Evolutionary conservation across 176 grass and related monocot species (phyloP).

Genomic region (Lolium multiflorum): DNA sequence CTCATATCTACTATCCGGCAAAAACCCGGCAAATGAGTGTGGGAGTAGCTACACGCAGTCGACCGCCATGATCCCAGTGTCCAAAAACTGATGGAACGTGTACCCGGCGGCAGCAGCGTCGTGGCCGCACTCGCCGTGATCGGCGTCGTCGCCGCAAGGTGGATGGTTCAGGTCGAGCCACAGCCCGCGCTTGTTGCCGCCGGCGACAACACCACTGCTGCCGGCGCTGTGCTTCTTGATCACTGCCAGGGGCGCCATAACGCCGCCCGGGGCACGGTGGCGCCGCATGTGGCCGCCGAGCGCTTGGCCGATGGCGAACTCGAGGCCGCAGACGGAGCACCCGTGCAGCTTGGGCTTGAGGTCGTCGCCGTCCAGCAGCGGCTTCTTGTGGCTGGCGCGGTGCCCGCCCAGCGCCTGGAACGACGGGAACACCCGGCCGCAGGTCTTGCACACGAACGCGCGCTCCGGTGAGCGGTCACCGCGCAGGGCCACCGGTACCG

Average conservation of each 20-base stretch:
- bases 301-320: conserved; percentile 77
- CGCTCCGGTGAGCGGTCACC: conserved; percentile 27
- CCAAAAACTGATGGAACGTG: conserved; percentile 64
- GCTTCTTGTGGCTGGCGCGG: conserved; percentile 98
- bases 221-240: conserved; percentile 43
- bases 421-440: conserved; percentile 82
- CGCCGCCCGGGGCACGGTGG: conserved; percentile 47
- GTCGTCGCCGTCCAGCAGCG: conserved; percentile 45
- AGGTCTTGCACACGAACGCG: conserved; percentile 94
- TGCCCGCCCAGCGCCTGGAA: conserved; percentile 95
- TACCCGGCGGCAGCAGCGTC: not conserved
- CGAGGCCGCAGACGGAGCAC: conserved; percentile 74
- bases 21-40: conserved; percentile 33
- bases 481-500: not conserved
- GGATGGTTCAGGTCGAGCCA: conserved; percentile 63
- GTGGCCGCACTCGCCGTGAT: conserved; percentile 34
- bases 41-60: conserved; percentile 43
- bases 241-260: conserved; percentile 8
- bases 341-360: conserved; percentile 68
- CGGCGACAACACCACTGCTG: not conserved
- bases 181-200: conserved; percentile 14
- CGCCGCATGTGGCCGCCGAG: conserved; percentile 80
- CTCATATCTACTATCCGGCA: conserved; percentile 16
- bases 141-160: conserved; percentile 28
- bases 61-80: conserved; percentile 40